Base-by-base conservation (phyloP, 192 early-diverging fungal species). In the Cetraspora pellucida region DNA sequence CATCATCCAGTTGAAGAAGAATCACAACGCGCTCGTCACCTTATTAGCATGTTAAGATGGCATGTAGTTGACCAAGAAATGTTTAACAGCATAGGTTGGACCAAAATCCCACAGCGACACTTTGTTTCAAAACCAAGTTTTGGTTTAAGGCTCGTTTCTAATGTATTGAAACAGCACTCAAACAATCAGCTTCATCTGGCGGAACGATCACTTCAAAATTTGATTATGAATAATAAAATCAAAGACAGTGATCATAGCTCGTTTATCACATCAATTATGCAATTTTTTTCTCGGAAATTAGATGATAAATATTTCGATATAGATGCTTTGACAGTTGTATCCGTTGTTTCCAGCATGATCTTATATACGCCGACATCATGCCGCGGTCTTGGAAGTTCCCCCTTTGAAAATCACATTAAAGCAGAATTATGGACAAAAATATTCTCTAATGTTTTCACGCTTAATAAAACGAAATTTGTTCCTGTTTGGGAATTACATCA, bases 351-450 rank as follows among this genome's bases (percentile, higher is more conserved):
- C 13, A 64, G 45, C 16, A 50, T 75, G 27, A 60, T 75, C 28
- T 60, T 59, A 28, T 75, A 75, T 47, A 63, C 61, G 52, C 75
- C 45, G 55, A 77, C 63, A 77, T 63, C 75, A 49, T 66, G 75
- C 75, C 13, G 23, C 25, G 75, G 75, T 57, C 63, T 63, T 50
- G 75, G 75, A 10, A 66, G 75, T 57, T 19, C 21, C 14, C 75
- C 60, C n/a, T 77, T 63, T 37, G 75, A 77, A 77, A 77, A 77
- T 77, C 63, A 77, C n/a, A 28, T 77, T 57, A 77, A 77, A 63
- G 61, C 75, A 44, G 61, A 77, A 25, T 43, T 77, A n/a, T 77
- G 75, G 75, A 64, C 75, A 52, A 77, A 66, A 57, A 77, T 77
- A 27, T 73, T 73, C 4, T 73, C 72, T 73, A 55, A 45, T 55